Evolutionary conservation across 1,284 basidiomycete species (phyloP), one percentile per base, ranked within the genome.

Genomic region (Malassezia brasiliensis): DNA sequence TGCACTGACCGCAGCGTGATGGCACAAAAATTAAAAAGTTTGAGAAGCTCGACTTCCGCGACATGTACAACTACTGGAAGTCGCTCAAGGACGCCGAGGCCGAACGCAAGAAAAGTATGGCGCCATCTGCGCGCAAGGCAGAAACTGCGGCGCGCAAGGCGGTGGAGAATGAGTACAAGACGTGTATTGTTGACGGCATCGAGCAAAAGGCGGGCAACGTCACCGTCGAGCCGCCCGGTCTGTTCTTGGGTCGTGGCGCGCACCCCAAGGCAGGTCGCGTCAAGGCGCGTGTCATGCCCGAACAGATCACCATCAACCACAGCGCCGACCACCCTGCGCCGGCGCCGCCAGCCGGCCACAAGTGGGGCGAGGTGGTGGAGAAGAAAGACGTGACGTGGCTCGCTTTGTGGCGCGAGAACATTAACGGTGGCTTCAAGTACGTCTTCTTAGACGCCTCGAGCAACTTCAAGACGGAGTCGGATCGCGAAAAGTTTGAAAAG

Each of bases 191-290:
- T 40, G 90, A 99, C 69, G 93, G 91, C 20, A 83, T 90, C 51
- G 91, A 90, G 77, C 94, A 99, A 79, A 96, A 94, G 76, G 84
- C 96, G 50, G 94, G 94, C 53, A 98, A 98, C 78, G 96, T 98
- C 80, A 83, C 90, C 64, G 85, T 96, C 47, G 94, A 99, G 80
- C 94, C 94, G 72, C 94, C 94, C 17, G 90, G 90, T 39, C 79
- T 98, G 40, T 99, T 98, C 79, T 81, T 93, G 76, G 94, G 94
- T 57, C 90, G 94, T 64, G 94, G 94, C 56, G 90, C 96, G 68
- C 94, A 99, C 77, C 94, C 94, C 1, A 91, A 88, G 80, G 96
- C 96, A 76, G 94, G 94, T 22, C 85, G 85, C 49, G 80, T 96
- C 60, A 99, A 98, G 82, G 88, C 90, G 67, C 66, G 77, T 57